Conservation (phyloP, 331 rosid genomes). For the Prunus yedoensis region DNA sequence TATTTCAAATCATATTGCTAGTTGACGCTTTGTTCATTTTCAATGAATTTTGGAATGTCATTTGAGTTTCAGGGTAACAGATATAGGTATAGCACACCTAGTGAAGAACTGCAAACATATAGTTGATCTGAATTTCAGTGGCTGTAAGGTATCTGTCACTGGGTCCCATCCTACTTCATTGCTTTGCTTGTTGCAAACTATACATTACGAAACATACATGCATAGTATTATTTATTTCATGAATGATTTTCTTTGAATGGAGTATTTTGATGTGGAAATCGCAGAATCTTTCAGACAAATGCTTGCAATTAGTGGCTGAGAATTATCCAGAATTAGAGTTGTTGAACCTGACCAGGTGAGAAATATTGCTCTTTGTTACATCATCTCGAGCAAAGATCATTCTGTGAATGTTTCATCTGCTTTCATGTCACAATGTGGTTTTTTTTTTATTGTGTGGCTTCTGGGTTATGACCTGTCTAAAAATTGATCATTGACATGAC, state of each 20-base stretch:
- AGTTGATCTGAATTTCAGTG: slow-evolving; percentile 76
- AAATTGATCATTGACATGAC: not conserved
- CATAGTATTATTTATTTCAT: slow-evolving; percentile 1
- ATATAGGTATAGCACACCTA: slow-evolving; percentile 44
- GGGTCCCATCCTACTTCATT: slow-evolving; percentile 13
- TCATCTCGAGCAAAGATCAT: not conserved
- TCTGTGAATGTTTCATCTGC: not conserved
- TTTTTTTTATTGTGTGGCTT: not conserved
- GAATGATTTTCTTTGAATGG: slow-evolving; percentile 20
- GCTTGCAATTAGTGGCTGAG: slow-evolving; percentile 60
- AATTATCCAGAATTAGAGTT: slow-evolving; percentile 54
- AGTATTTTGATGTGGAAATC: slow-evolving; percentile 34
- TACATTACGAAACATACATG: not conserved
- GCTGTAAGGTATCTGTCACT: slow-evolving; percentile 71
- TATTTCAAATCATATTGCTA: slow-evolving; percentile 13
- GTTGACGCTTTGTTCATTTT: slow-evolving; percentile 3
- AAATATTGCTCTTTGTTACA: not conserved
- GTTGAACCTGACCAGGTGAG: slow-evolving; percentile 75
- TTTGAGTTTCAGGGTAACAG: slow-evolving; percentile 59
- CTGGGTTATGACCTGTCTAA: not conserved
- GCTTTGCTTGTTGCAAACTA: slow-evolving; percentile 1
- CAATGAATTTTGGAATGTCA: slow-evolving; percentile 21
- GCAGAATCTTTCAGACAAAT: slow-evolving; percentile 65
- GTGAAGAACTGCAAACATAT: slow-evolving; percentile 62
- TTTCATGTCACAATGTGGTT: not conserved